These are phyloP conservation scores for Wallacemonas rigidus DNA, from an alignment of 208 protist species.

Conservation along the genomic window DNA sequence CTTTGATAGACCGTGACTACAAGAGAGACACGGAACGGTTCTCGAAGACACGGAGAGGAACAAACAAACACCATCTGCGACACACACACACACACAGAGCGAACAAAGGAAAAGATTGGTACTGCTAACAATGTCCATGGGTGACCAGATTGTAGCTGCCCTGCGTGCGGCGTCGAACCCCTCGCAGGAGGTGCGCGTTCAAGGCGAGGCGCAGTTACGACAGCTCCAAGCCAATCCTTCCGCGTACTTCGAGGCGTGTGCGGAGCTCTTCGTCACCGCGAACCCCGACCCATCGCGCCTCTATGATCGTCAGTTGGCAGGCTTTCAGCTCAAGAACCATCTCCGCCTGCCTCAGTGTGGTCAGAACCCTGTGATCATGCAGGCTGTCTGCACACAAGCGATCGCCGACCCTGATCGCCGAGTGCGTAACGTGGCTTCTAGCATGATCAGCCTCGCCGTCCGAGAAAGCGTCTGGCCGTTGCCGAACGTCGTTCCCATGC, in stretches of 20 bases:
- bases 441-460: conserved; percentile 79
- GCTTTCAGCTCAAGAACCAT: conserved; percentile 79
- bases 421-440: conserved; percentile 74
- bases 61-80: conserved; percentile 1
- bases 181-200: conserved; percentile 44
- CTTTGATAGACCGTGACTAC: no score
- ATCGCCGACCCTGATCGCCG: conserved; percentile 59
- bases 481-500: conserved; percentile 4
- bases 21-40: no score
- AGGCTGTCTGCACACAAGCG: conserved; percentile 53
- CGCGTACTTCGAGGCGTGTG: conserved; percentile 67
- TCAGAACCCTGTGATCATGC: conserved; percentile 53
- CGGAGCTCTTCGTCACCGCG: conserved; percentile 59
- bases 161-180: conserved; percentile 68
- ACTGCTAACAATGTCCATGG: conserved; percentile 22
- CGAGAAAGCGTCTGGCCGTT: conserved; percentile 62
- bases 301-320: conserved; percentile 56
- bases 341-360: conserved; percentile 47
- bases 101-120: conserved; percentile 3
- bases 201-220: conserved; percentile 60
- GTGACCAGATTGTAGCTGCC: conserved; percentile 63
- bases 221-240: conserved; percentile 50
- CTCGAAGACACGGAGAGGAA: not conserved
- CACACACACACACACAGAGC: conserved; percentile 19
- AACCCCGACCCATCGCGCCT: conserved; percentile 19